Evolutionary conservation across 2,329 filamentous ascomycete species (phyloP).

Genomic region (Sporothrix humicola): DNA sequence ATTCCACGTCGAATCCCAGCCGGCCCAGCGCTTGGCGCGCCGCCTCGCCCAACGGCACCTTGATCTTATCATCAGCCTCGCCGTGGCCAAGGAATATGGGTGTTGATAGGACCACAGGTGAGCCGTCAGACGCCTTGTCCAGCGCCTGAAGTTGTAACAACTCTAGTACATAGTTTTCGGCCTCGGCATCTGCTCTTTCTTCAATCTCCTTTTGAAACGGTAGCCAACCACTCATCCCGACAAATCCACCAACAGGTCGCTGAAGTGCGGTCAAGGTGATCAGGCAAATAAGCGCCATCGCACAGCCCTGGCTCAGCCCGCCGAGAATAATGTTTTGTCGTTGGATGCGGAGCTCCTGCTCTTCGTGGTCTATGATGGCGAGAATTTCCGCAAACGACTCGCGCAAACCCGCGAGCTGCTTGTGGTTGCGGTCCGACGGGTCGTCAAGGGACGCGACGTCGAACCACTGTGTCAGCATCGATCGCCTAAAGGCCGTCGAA

Average conservation of each 20-base stretch:
- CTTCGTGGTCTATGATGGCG: neutral
- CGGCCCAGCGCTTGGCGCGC: slow-evolving; percentile 42
- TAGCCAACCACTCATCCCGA: neutral
- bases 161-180: slow-evolving; percentile 14
- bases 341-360: neutral
- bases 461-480: neutral
- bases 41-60: slow-evolving; percentile 43
- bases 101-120: slow-evolving; percentile 40
- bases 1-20: slow-evolving; percentile 47
- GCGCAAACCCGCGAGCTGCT: neutral
- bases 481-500: neutral
- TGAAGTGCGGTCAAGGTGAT: neutral
- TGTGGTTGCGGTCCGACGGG: neutral
- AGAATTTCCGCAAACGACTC: neutral
- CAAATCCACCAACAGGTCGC: neutral
- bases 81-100: slow-evolving; percentile 55
- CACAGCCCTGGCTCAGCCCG: neutral
- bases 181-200: neutral
- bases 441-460: neutral
- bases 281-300: neutral
- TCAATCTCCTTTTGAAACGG: neutral
- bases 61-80: slow-evolving; percentile 48
- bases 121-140: slow-evolving; percentile 14
- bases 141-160: slow-evolving; percentile 1
- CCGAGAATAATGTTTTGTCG: neutral